A percentile compares a stretch with the other conserved stretches of the same genome.
phyloP scores from a whole-genome alignment of 768 basidiomycete genomes.

The Lactifluus rugatus region DNA sequence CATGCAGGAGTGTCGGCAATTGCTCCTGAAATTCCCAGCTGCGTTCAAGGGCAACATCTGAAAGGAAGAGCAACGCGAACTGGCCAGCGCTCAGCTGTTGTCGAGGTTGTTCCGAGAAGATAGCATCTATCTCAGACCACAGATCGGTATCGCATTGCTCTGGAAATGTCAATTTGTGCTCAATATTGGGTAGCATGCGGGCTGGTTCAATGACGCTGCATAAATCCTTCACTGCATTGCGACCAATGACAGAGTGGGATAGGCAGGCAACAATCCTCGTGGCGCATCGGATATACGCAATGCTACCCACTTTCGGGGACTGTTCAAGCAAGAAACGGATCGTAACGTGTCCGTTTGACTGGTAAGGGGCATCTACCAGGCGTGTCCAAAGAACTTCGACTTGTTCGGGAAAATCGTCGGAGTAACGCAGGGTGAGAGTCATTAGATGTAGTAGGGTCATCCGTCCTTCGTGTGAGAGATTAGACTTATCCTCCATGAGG shows the following conservation, averaged over 20 bases:
- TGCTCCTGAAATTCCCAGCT: constrained; percentile 66
- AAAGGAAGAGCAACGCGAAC: constrained; percentile 78
- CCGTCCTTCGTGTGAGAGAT: constrained; percentile 48
- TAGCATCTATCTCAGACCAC: constrained; percentile 69
- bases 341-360: constrained; percentile 68
- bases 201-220: constrained; percentile 76
- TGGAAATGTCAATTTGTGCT: constrained; percentile 55
- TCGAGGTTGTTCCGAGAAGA: constrained; percentile 65
- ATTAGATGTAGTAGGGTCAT: constrained; percentile 71
- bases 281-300: constrained; percentile 68
- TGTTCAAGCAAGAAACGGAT: constrained; percentile 81
- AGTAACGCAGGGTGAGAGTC: constrained; percentile 69
- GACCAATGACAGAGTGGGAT: constrained; percentile 64
- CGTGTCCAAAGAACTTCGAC: constrained; percentile 70
- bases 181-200: constrained; percentile 71
- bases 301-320: constrained; percentile 72
- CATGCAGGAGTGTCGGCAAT: constrained; percentile 68
- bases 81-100: constrained; percentile 73
- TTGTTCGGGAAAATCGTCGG: constrained; percentile 67
- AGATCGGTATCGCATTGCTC: constrained; percentile 60
- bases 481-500: constrained; percentile 52
- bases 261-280: constrained; percentile 77
- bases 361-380: constrained; percentile 61
- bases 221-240: constrained; percentile 71
- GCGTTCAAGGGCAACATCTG: constrained; percentile 64